phyloP scores from a whole-genome alignment of 805 yeast genomes.

The Candida stauntonica region DNA sequence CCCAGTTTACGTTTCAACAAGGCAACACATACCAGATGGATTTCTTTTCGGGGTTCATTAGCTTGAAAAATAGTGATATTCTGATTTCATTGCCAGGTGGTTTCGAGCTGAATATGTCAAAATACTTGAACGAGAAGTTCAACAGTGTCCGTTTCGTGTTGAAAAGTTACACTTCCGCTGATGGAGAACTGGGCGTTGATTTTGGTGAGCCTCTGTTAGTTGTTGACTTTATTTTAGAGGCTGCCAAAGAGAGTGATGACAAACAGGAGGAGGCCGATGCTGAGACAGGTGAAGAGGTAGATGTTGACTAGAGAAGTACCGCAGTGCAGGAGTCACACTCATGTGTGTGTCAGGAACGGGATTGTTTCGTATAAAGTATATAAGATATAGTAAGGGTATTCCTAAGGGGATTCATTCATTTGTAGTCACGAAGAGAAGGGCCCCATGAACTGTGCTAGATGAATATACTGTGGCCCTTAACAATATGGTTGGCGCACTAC shows the following conservation, averaged over 20 bases:
- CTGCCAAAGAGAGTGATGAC: background rate
- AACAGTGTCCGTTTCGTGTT: conserved; percentile 44
- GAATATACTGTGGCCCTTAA: no score
- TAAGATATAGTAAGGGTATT: no score
- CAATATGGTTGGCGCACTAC: no score
- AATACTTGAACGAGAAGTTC: conserved; percentile 40
- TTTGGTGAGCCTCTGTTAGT: conserved; percentile 21
- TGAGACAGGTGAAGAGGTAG: background rate
- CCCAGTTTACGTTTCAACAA: conserved; percentile 36
- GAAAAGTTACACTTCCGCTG: conserved; percentile 24
- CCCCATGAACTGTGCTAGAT: no score
- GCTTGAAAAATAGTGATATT: conserved; percentile 45
- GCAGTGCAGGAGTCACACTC: no score
- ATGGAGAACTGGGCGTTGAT: conserved; percentile 14
- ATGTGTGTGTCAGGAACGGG: no score
- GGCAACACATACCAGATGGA: conserved; percentile 41
- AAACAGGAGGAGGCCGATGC: background rate
- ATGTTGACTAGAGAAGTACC: background rate
- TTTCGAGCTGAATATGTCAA: conserved; percentile 39
- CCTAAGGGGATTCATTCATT: no score
- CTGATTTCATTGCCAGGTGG: conserved; percentile 52
- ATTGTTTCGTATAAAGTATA: background rate
- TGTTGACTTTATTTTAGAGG: conserved; percentile 20
- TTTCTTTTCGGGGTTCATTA: conserved; percentile 52
- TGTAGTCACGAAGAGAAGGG: no score